phyloP scores from a whole-genome alignment of 2,329 filamentous ascomycete genomes.

The Aspergillus sergii region DNA sequence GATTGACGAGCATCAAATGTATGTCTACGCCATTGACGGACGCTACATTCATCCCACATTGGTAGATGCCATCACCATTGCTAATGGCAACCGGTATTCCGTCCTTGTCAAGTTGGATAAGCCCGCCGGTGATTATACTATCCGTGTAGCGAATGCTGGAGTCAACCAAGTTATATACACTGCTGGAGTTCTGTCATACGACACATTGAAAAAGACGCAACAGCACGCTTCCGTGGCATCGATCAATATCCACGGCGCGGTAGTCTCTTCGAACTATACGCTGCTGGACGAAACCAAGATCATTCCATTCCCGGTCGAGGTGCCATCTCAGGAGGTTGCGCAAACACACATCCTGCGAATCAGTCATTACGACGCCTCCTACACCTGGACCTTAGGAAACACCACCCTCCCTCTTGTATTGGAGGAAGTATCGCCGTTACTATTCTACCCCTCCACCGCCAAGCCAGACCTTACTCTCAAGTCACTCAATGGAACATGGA shows the following conservation, averaged over 20 bases:
- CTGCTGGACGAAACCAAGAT: conserved; percentile 49
- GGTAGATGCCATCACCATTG: conserved; percentile 33
- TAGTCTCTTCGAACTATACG: conserved; percentile 42
- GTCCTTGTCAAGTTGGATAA: conserved; percentile 47
- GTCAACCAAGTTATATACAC: conserved; percentile 58
- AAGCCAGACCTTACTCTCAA: conserved; percentile 51
- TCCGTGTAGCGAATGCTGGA: conserved; percentile 54
- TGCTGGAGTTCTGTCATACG: conserved; percentile 52
- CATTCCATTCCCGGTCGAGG: conserved; percentile 51
- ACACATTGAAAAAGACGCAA: conserved; percentile 22
- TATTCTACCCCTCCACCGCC: conserved; percentile 50
- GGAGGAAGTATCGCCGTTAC: conserved; percentile 47
- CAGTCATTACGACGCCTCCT: conserved; percentile 42
- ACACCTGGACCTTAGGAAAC: conserved; percentile 56
- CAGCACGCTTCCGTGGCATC: conserved; percentile 39
- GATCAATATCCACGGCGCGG: conserved; percentile 54
- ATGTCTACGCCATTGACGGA: conserved; percentile 45
- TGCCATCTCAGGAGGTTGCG: conserved; percentile 47
- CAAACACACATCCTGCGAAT: conserved; percentile 46
- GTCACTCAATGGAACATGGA: conserved; percentile 54
- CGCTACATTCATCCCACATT: conserved; percentile 39
- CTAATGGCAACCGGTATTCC: conserved; percentile 38
- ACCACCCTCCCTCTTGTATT: conserved; percentile 39
- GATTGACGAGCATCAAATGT: conserved; percentile 45
- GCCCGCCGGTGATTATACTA: conserved; percentile 52